Percentiles rank a stretch among this genome's conserved stretches.
Evolutionary conservation across 768 basidiomycete species (phyloP).

Genomic region (Neoboletus subvelutipes): DNA sequence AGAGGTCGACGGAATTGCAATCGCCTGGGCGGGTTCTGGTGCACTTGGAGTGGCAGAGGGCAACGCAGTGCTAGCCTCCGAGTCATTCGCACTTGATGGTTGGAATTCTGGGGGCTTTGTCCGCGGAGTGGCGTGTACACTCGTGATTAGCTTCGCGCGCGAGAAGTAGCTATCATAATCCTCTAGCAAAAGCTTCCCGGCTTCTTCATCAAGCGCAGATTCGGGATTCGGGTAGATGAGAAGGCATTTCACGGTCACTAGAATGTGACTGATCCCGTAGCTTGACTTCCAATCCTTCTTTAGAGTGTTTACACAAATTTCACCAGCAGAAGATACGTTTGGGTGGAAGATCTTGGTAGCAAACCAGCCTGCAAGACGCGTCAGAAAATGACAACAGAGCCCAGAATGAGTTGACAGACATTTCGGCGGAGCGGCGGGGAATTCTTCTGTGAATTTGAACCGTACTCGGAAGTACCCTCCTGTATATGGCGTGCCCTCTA

Average conservation of each 20-base stretch:
- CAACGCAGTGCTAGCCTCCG: slow-evolving; percentile 16
- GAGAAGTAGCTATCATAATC: slow-evolving; percentile 86
- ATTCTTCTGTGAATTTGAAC: slow-evolving; percentile 92
- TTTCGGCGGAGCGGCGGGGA: slow-evolving; percentile 91
- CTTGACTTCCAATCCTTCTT: slow-evolving; percentile 97
- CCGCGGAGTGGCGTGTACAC: slow-evolving; percentile 86
- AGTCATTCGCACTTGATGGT: slow-evolving; percentile 36
- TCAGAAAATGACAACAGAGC: slow-evolving; percentile 1
- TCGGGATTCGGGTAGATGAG: slow-evolving; percentile 97
- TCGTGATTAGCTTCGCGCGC: slow-evolving; percentile 85
- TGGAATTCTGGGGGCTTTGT: slow-evolving; percentile 73
- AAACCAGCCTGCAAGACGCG: slow-evolving; percentile 66
- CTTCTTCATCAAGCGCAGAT: slow-evolving; percentile 94
- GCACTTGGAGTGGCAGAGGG: slow-evolving; percentile 20
- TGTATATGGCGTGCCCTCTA: slow-evolving; percentile 67
- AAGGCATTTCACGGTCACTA: slow-evolving; percentile 91
- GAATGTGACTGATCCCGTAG: slow-evolving; percentile 88
- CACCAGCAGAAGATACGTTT: slow-evolving; percentile 85
- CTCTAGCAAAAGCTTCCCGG: slow-evolving; percentile 87
- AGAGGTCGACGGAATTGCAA: slow-evolving; percentile 43
- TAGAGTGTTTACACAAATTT: slow-evolving; percentile 95
- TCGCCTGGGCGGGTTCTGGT: slow-evolving; percentile 26
- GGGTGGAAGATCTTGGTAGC: slow-evolving; percentile 96
- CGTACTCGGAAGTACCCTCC: slow-evolving; percentile 72
- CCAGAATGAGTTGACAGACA: slow-evolving; percentile 46